Evolutionary conservation across 139 green algal genomes (phyloP).

Genomic region (Chlorokybus atmophyticus): DNA sequence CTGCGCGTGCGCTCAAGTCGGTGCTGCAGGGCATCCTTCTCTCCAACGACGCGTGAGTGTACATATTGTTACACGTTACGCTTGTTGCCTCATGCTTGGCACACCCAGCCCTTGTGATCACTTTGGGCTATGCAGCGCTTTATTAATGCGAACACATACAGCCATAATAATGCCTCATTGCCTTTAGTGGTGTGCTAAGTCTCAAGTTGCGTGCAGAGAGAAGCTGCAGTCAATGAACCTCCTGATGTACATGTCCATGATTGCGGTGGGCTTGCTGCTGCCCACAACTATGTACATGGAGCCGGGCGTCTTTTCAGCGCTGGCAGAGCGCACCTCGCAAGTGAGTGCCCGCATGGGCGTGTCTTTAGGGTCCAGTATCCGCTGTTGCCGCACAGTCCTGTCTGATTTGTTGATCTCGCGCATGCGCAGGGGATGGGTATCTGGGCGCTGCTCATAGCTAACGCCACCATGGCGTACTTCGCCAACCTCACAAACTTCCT

Average conservation of each 20-base stretch:
- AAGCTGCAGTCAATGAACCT: constrained; percentile 80
- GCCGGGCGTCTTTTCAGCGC: constrained; percentile 32
- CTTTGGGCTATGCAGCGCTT: no score
- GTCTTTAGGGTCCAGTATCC: no score
- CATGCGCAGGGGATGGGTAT: constrained; percentile 7
- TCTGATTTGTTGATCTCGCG: constrained; percentile 10
- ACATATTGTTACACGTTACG: no score
- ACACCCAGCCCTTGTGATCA: no score
- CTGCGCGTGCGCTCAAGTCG: constrained; percentile 54
- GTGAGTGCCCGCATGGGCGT: no score
- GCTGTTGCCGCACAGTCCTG: no score
- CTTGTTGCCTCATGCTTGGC: no score
- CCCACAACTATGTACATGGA: constrained; percentile 57
- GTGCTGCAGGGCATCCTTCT: constrained; percentile 68
- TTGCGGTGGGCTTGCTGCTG: constrained; percentile 54
- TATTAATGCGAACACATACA: no score
- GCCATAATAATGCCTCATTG: no score
- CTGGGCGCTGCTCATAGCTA: constrained; percentile 53
- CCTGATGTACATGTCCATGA: constrained; percentile 81
- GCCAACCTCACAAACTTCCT: constrained; percentile 97
- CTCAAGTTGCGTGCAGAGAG: no score
- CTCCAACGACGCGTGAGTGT: constrained; percentile 29
- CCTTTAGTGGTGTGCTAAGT: no score
- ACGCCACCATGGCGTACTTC: constrained; percentile 76
- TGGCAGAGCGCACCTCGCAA: no score